A percentile compares a stretch with the other conserved stretches of the same genome.
Conservation (phyloP, 768 basidiomycete genomes). For the Xerocomus brunneocitrinus region DNA sequence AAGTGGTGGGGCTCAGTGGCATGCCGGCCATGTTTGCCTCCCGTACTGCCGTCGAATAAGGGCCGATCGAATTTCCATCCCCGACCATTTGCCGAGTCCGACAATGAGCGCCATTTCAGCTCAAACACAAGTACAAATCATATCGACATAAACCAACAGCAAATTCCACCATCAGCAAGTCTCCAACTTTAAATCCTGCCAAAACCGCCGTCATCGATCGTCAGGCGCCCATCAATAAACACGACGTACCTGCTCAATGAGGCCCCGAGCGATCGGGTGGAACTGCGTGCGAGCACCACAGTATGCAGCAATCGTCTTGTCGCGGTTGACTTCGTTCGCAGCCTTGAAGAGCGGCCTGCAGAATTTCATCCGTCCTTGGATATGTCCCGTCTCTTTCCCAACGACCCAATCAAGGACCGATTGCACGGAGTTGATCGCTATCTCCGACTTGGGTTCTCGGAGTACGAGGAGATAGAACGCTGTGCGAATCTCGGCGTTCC, state of each 20-base stretch:
- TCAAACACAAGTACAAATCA: too few relatives aligned
- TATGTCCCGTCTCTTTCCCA: conserved; percentile 36
- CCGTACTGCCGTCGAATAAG: not conserved
- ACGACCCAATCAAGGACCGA: conserved; percentile 44
- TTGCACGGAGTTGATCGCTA: conserved; percentile 31
- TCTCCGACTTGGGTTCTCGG: conserved; percentile 30
- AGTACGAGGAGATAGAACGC: conserved; percentile 51
- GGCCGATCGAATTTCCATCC: not conserved
- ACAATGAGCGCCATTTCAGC: too few relatives aligned
- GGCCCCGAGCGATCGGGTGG: conserved; percentile 48
- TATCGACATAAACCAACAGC: too few relatives aligned
- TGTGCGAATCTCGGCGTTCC: conserved; percentile 50
- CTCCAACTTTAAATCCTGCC: not conserved
- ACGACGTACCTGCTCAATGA: conserved; percentile 44
- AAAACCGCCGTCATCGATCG: not conserved
- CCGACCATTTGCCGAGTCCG: not conserved
- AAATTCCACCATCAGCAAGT: not conserved
- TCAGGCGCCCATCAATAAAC: not conserved
- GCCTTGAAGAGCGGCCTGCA: conserved; percentile 46
- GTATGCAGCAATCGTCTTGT: conserved; percentile 36
- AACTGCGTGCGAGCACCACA: conserved; percentile 32
- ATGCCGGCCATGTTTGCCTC: not conserved
- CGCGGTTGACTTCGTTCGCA: conserved; percentile 33
- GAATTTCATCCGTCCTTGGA: conserved; percentile 55
- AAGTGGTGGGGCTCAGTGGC: not conserved